Evolutionary conservation across 2,329 filamentous ascomycete genomes (phyloP).

Genomic region (Sclerotinia trifoliorum): DNA sequence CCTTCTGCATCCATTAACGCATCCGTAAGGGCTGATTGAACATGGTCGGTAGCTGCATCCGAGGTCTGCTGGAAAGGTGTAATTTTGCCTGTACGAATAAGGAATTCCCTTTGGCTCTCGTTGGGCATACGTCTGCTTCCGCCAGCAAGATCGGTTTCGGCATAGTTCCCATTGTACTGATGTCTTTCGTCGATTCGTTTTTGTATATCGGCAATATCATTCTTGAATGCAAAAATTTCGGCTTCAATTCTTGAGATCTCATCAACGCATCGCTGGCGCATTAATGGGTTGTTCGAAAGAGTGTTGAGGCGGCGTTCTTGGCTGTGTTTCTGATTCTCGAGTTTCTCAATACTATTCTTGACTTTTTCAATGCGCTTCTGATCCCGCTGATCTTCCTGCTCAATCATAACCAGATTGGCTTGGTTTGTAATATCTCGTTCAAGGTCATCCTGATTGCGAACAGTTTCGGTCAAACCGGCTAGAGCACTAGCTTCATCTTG

Average conservation of each 20-base stretch:
- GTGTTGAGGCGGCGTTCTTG: slow-evolving; percentile 56
- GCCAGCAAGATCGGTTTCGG: slow-evolving; percentile 45
- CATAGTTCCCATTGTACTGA: slow-evolving; percentile 49
- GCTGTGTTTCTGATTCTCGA: slow-evolving; percentile 63
- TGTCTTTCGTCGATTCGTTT: slow-evolving; percentile 76
- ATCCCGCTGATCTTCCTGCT: slow-evolving; percentile 63
- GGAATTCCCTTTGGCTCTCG: slow-evolving; percentile 82
- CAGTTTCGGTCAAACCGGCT: slow-evolving; percentile 61
- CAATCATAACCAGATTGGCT: slow-evolving; percentile 58
- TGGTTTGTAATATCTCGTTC: slow-evolving; percentile 78
- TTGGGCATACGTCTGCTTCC: slow-evolving; percentile 66
- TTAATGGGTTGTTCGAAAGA: slow-evolving; percentile 51
- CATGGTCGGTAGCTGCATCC: slow-evolving; percentile 54
- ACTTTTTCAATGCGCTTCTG: slow-evolving; percentile 61
- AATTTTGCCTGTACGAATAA: slow-evolving; percentile 95
- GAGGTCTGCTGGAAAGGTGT: slow-evolving; percentile 82
- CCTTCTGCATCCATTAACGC: slow-evolving; percentile 81
- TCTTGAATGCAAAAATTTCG: slow-evolving; percentile 51
- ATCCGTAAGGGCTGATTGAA: slow-evolving; percentile 70
- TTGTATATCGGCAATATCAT: slow-evolving; percentile 78
- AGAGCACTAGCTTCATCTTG: slow-evolving; percentile 44
- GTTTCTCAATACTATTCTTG: slow-evolving; percentile 53
- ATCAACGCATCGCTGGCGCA: slow-evolving; percentile 45
- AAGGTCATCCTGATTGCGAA: slow-evolving; percentile 84
- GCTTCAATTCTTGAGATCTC: slow-evolving; percentile 37